Conservation (phyloP, 352 stramenopile genomes). For the Globisporangium heterothallicum region DNA sequence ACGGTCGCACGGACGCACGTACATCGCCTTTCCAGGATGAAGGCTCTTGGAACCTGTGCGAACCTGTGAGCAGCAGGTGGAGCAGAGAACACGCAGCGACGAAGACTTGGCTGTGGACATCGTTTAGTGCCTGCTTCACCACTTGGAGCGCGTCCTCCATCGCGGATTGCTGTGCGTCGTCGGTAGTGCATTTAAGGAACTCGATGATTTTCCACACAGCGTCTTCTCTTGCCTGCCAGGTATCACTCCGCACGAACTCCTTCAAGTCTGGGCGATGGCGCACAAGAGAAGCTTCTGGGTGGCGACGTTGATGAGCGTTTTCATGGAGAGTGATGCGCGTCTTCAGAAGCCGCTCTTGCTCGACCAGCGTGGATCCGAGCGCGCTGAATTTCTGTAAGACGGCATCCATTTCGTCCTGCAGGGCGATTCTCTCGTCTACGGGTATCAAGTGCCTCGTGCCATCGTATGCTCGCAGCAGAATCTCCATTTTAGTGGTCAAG, state of each 20-base stretch:
- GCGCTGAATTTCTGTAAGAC: constrained; percentile 7
- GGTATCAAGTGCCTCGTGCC: constrained; percentile 5
- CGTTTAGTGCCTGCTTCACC: constrained; percentile 8
- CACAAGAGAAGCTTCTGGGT: neutral
- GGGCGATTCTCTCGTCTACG: constrained; percentile 7
- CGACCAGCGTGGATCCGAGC: constrained; percentile 1
- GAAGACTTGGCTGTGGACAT: constrained; percentile 22
- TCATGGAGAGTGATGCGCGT: too few species aligned
- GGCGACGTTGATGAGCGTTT: too few species aligned
- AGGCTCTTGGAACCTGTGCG: neutral
- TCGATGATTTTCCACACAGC: constrained; percentile 20
- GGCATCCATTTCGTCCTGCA: constrained; percentile 12
- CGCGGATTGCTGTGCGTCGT: neutral
- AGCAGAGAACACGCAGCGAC: constrained; percentile 22
- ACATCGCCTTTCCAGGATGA: neutral
- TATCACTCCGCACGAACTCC: neutral
- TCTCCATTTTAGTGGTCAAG: constrained; percentile 4
- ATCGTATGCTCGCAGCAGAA: constrained; percentile 11
- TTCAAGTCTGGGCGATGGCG: neutral
- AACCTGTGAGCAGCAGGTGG: neutral
- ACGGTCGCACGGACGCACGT: too few species aligned
- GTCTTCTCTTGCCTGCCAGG: constrained; percentile 23
- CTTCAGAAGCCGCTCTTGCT: constrained; percentile 1
- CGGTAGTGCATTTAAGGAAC: constrained; percentile 7
- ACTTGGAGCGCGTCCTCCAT: constrained; percentile 15